Conservation (phyloP, 139 green algal genomes). For the Tetratostichococcus sp. region DNA sequence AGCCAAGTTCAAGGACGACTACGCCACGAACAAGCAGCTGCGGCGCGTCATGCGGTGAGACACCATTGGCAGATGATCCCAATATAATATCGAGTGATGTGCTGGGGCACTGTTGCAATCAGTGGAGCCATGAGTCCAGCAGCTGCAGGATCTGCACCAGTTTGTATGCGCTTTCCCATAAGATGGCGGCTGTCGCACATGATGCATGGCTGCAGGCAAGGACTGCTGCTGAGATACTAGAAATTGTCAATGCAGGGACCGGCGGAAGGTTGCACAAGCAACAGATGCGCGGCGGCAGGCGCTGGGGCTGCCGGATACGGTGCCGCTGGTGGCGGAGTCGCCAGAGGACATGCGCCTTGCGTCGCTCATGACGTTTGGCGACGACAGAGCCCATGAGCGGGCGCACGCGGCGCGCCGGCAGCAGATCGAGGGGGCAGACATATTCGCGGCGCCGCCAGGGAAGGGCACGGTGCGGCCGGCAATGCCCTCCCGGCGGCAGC, state of each 20-base stretch:
- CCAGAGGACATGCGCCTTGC: slow-evolving; percentile 43
- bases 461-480: background rate
- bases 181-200: background rate
- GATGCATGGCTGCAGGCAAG: too few species aligned
- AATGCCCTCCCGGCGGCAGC: background rate
- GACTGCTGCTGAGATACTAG: too few species aligned
- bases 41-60: slow-evolving; percentile 17
- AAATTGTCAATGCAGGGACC: slow-evolving; percentile 13
- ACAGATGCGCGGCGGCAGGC: slow-evolving; percentile 26
- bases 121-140: background rate
- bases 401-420: slow-evolving; percentile 23
- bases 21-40: slow-evolving; percentile 52
- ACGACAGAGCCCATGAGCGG: slow-evolving; percentile 11
- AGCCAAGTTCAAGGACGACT: slow-evolving; percentile 41
- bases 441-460: slow-evolving; percentile 17
- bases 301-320: slow-evolving; percentile 52
- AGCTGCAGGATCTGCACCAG: too few species aligned
- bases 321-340: slow-evolving; percentile 57
- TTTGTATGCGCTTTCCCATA: too few species aligned
- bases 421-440: slow-evolving; percentile 17
- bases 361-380: slow-evolving; percentile 29
- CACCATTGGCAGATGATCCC: background rate
- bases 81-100: background rate
- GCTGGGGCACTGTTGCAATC: background rate
- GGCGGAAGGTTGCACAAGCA: slow-evolving; percentile 35